phyloP scores from a whole-genome alignment of 768 basidiomycete species.

The Hebeloma cylindrosporum region DNA sequence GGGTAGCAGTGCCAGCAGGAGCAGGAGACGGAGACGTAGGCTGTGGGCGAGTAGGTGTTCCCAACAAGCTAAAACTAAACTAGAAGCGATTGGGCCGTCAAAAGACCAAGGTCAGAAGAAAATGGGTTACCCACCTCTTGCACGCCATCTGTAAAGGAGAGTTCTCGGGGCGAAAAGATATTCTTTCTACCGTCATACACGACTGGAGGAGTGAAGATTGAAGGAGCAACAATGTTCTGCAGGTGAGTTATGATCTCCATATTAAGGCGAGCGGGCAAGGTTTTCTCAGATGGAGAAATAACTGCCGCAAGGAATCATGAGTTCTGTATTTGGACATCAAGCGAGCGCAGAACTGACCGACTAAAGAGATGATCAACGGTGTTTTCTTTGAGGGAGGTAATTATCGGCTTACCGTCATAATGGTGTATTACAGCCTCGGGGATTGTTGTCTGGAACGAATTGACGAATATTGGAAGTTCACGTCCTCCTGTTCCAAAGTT shows the following conservation, averaged over 20 bases:
- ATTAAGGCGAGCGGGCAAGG: constrained; percentile 63
- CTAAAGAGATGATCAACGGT: constrained; percentile 27
- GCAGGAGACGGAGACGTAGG: too few relatives aligned
- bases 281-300: constrained; percentile 68
- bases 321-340: background rate
- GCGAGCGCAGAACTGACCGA: constrained; percentile 49
- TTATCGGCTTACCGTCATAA: constrained; percentile 64
- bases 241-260: constrained; percentile 67
- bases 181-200: constrained; percentile 85
- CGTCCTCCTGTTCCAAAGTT: constrained; percentile 60
- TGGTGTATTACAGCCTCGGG: constrained; percentile 69
- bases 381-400: constrained; percentile 3
- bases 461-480: constrained; percentile 42
- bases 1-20: constrained; percentile 33
- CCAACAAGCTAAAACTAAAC: constrained; percentile 61
- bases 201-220: constrained; percentile 70
- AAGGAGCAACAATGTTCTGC: constrained; percentile 55
- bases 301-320: constrained; percentile 35
- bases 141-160: constrained; percentile 57
- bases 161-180: constrained; percentile 56
- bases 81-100: constrained; percentile 27
- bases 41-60: too few relatives aligned
- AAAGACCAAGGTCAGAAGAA: background rate
- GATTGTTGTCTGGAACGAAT: constrained; percentile 64
- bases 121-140: constrained; percentile 47